Evolutionary conservation across 805 yeast species (phyloP), one percentile per base, ranked within the genome.

Genomic region (Zygosaccharomyces bisporus): DNA sequence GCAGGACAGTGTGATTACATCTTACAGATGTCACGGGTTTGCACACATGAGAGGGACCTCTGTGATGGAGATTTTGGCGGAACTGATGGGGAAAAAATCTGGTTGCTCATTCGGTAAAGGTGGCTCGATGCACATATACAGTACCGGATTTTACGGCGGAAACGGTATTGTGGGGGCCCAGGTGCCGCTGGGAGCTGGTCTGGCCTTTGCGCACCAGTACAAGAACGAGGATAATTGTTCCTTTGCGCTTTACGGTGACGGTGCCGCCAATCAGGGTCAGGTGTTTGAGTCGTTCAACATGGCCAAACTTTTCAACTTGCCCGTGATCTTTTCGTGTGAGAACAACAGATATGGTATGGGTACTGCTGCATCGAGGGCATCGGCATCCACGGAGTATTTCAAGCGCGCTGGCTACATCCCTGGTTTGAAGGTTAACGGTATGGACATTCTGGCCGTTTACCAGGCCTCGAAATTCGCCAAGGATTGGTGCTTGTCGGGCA

Each of bases 301-400:
- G 98, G 99, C 99, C 64, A 93, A 93, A 74, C 80, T 93, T 67
- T 93, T 96, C 96, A 82, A 90, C 72, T 78, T 93, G 65, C 99
- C 99, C 57, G 84, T 87, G 66, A 73, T 93, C 53, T 93, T 88
- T 66, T 88, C 93, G 52, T 93, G 99, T 78, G 99, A 93, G 74
- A 93, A 93, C 80, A 93, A 93, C 83, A 93, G 89, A 75, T 93
- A 93, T 70, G 99, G 99, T 79, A 93, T 93, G 99, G 99, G 99
- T 75, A 93, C 99, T 43, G 73, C 99, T 53, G 98, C 98, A 44
- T 71, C 96, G 38, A 85, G 99, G 75, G 89, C 97, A 10, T 89
- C 97, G 43, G 99, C 99, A 43, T 72, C 89, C 77, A 84, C 95
- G 49, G 97, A 93, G 63, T 93, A 89, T 78, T 86, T 86, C 82